Evolutionary conservation across 495 filamentous ascomycete species (phyloP), one percentile per base, ranked within the genome.

Genomic region (Ascodesmis nigricans): DNA sequence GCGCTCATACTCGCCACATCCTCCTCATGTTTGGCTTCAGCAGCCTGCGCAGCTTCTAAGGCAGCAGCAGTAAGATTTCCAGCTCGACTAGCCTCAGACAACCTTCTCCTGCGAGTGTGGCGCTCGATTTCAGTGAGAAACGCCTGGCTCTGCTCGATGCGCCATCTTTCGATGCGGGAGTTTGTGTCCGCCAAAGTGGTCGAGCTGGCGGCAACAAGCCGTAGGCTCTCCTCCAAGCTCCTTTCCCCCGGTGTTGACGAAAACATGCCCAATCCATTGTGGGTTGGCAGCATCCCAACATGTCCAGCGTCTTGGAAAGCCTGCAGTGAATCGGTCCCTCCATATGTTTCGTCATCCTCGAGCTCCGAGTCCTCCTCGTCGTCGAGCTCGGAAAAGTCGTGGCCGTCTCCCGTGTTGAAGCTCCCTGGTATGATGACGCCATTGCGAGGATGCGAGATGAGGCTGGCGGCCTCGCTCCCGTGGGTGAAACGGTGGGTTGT

Each of bases 181-280:
- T 71, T 75, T 31, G 75, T 69, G 29, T 91, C 78, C 8, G 62
- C 54, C 38, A 71, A 67, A 21, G 64, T 58, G 11, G 24, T 29
- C 15, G 57, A 58, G 19, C 65, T 64, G 26, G 70, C 65, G 29
- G 62, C 62, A 40, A 75, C 68, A n/a, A 69, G 39, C 38, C 67
- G 63, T 21, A 61, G 31, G 3, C 55, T 57, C 8, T 64, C 44
- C 24, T 67, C 65, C 16, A 77, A 48, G 23, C 69, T 70, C 20
- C 57, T 46, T 27, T 40, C 21, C 7, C 45, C 40, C n/a, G 46
- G 30, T 2, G 63, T 63, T 7, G 63, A 59, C 23, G 64, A 64
- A 46, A 97, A 97, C 16, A 69, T 75, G 2, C 87, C 90, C 30
- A 93, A 53, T 3, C 87, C 87, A 59, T 97, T 83, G 50, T 97